phyloP scores from a whole-genome alignment of 2,329 filamentous ascomycete species.

The Cladosporium sp. region DNA sequence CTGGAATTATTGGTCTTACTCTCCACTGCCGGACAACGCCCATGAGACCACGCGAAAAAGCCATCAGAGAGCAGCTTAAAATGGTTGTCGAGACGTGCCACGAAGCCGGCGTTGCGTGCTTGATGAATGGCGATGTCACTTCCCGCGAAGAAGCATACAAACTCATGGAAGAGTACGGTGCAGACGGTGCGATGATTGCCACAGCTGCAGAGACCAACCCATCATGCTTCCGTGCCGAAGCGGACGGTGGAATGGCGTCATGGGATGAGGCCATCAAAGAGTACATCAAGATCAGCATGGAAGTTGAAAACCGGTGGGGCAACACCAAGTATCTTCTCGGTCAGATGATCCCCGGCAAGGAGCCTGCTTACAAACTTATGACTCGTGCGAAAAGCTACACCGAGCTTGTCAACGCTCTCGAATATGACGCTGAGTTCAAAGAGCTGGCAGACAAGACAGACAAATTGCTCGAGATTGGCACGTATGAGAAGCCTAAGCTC shows the following conservation, averaged over 20 bases:
- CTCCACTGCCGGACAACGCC: conserved; percentile 94
- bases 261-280: conserved; percentile 75
- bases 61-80: conserved; percentile 76
- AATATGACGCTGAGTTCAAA: conserved; percentile 55
- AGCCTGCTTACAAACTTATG: conserved; percentile 57
- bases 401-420: conserved; percentile 62
- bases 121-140: conserved; percentile 93
- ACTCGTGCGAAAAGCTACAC: conserved; percentile 65
- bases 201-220: conserved; percentile 87
- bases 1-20: conserved; percentile 87
- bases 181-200: conserved; percentile 95
- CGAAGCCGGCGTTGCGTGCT: conserved; percentile 79
- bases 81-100: conserved; percentile 80
- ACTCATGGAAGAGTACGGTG: conserved; percentile 73
- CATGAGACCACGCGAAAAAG: conserved; percentile 86
- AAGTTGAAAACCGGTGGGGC: conserved; percentile 77
- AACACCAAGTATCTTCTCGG: conserved; percentile 91
- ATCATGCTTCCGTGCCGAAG: conserved; percentile 70
- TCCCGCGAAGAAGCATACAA: conserved; percentile 65
- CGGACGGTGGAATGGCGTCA: conserved; percentile 63
- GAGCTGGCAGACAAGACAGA: conserved; percentile 64
- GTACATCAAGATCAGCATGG: conserved; percentile 68
- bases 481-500: conserved; percentile 44
- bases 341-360: conserved; percentile 80
- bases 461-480: conserved; percentile 51